phyloP scores from a whole-genome alignment of 2,329 filamentous ascomycete genomes.

The Talaromyces sp. region DNA sequence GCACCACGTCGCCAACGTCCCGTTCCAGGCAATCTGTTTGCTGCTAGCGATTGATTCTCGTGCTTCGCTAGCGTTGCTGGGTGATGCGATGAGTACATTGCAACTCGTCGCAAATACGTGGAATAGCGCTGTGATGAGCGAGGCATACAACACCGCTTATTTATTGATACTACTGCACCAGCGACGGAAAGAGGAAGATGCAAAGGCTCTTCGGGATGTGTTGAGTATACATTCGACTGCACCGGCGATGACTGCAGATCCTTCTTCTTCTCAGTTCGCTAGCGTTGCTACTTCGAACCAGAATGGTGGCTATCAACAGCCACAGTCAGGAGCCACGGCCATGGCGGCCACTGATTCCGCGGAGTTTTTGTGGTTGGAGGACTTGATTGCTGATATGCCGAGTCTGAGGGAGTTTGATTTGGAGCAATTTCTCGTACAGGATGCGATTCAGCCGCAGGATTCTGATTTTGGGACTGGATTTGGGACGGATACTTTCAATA shows the following conservation, averaged over 20 bases:
- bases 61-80: constrained; percentile 47
- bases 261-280: neutral
- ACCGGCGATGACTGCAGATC: constrained; percentile 18
- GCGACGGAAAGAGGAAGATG: constrained; percentile 45
- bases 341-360: constrained; percentile 28
- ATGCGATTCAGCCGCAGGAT: constrained; percentile 26
- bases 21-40: constrained; percentile 57
- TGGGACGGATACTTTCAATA: neutral
- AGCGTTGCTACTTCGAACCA: neutral
- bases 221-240: constrained; percentile 35
- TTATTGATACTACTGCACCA: constrained; percentile 54
- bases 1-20: constrained; percentile 60
- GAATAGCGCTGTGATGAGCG: constrained; percentile 48
- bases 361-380: constrained; percentile 44
- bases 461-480: neutral
- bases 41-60: constrained; percentile 55
- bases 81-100: constrained; percentile 51
- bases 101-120: constrained; percentile 43
- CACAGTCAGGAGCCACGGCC: constrained; percentile 5
- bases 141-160: constrained; percentile 55
- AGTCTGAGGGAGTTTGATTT: constrained; percentile 45
- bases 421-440: constrained; percentile 39
- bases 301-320: neutral
- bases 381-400: constrained; percentile 44
- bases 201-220: constrained; percentile 37